Conservation (phyloP, 805 yeast genomes). For the Candida verbasci region DNA sequence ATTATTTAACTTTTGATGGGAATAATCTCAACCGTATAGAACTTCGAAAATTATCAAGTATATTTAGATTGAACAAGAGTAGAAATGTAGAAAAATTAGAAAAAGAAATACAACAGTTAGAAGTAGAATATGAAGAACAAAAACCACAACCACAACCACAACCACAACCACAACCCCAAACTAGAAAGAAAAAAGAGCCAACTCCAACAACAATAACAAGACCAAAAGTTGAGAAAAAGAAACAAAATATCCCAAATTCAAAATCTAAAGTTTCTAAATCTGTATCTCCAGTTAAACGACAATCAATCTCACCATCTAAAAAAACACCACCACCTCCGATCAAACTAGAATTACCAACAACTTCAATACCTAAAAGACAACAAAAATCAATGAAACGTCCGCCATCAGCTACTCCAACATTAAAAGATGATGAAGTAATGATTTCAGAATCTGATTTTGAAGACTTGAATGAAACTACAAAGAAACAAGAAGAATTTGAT, state of each 20-base stretch:
- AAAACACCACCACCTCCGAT: not conserved
- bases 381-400: conserved; percentile 10
- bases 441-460: conserved; percentile 38
- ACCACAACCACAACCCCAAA: not conserved
- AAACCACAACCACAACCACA: not conserved
- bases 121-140: not conserved
- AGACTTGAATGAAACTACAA: conserved; percentile 18
- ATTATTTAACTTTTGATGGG: conserved; percentile 22
- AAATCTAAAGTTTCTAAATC: not conserved
- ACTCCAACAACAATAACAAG: not conserved
- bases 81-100: conserved; percentile 29
- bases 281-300: conserved; percentile 1
- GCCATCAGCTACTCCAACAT: conserved; percentile 15
- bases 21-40: conserved; percentile 13
- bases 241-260: conserved; percentile 6
- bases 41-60: conserved; percentile 24
- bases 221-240: conserved; percentile 5
- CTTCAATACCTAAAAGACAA: not conserved
- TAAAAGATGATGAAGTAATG: conserved; percentile 11
- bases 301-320: conserved; percentile 2
- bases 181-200: not conserved
- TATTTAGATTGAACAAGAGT: conserved; percentile 35
- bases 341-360: conserved; percentile 1
- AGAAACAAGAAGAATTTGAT: conserved; percentile 23
- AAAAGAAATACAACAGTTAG: conserved; percentile 13